Percentiles rank a stretch among this genome's conserved stretches.
These are phyloP conservation scores for Wickerhamiella kurtzmanii DNA, from an alignment of 805 yeast genomes.

Conservation along the genomic window DNA sequence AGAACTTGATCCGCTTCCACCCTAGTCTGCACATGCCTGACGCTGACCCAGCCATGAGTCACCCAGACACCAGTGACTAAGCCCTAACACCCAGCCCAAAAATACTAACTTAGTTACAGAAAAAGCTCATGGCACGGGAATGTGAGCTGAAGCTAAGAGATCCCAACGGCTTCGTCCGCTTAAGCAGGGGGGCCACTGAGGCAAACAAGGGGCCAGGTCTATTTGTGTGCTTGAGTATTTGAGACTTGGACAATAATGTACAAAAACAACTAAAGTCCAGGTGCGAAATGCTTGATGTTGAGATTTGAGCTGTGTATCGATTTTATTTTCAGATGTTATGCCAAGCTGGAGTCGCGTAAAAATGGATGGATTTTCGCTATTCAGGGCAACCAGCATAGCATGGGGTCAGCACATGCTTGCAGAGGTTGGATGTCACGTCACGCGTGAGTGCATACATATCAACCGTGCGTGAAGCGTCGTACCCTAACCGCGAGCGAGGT, in stretches of 20 bases:
- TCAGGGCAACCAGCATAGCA: too few species aligned
- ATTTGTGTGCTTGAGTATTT: too few species aligned
- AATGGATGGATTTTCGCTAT: too few species aligned
- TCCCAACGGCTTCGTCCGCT: background rate
- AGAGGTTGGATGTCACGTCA: background rate
- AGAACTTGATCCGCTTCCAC: background rate
- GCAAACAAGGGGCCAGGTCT: background rate
- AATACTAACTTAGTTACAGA: background rate
- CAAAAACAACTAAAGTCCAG: too few species aligned
- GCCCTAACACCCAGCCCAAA: too few species aligned
- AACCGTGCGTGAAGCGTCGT: background rate
- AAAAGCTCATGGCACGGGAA: background rate
- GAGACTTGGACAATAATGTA: too few species aligned
- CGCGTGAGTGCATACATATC: background rate
- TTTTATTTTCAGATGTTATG: too few species aligned
- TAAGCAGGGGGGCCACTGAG: background rate
- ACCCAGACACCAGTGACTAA: background rate
- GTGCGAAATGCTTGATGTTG: too few species aligned
- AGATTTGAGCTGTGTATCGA: too few species aligned
- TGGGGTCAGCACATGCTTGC: too few species aligned
- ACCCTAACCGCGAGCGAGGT: background rate
- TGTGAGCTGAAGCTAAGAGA: too few species aligned
- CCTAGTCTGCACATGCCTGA: background rate
- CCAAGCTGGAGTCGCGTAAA: too few species aligned
- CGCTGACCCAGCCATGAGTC: background rate